These are phyloP conservation scores for Arachnopeziza araneosa DNA, from an alignment of 2,329 filamentous ascomycete genomes.

Conservation along the genomic window DNA sequence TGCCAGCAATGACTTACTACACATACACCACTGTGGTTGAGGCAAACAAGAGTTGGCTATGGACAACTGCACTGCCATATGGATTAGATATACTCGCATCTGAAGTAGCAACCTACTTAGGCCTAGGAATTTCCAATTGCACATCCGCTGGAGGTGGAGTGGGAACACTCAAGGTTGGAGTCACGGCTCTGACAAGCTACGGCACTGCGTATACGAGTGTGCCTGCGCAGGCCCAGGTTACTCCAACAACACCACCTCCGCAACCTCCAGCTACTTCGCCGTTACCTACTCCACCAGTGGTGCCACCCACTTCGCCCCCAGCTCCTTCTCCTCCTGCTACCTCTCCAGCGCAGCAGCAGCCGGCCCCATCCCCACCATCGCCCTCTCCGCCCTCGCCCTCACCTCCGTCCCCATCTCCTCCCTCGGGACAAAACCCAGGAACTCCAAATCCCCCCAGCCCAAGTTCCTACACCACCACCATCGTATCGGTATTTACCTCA, in stretches of 20 bases:
- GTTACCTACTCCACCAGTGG: conserved; percentile 4
- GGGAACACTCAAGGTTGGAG: conserved; percentile 1
- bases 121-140: background rate
- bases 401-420: background rate
- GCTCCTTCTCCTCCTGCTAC: background rate
- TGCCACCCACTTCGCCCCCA: background rate
- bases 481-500: background rate
- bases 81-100: conserved; percentile 2
- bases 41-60: background rate
- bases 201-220: background rate
- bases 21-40: conserved; percentile 2
- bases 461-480: background rate
- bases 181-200: background rate
- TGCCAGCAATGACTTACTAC: conserved; percentile 2
- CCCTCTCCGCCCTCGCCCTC: too few species aligned
- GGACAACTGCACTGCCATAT: background rate
- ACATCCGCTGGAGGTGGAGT: background rate
- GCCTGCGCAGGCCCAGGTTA: background rate
- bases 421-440: background rate
- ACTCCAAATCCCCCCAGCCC: background rate
- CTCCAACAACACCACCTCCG: background rate
- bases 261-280: background rate
- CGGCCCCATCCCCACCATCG: background rate
- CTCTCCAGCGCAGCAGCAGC: background rate
- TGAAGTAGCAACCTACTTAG: background rate